Evolutionary conservation across 768 basidiomycete species (phyloP), one percentile per base, ranked within the genome.

Genomic region (Macrolepiota albuminosa): DNA sequence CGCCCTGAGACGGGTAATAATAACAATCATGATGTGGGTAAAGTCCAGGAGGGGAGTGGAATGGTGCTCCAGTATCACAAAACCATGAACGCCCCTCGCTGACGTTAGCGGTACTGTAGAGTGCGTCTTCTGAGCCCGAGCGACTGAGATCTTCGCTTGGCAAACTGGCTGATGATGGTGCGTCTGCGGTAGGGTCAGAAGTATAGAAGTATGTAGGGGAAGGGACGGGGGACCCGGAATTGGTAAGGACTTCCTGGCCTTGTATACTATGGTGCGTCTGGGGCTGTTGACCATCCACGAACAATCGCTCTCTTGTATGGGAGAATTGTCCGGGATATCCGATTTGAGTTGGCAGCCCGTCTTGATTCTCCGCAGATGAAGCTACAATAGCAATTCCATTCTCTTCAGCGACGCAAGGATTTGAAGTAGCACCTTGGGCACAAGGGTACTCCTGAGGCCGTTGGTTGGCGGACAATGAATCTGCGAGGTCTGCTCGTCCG

Each of bases 121-220:
- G 66, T 16, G 75, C 62, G 55, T 75, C 72, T 61, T 76, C 77
- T 50, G 52, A 29, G 5, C 33, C 34, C 3, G 50, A 33, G 46
- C n/a, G 61, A 16, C 33, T 48, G 21, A 29, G 16, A 49, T 52
- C n/a, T 21, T 60, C 57, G 29, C 37, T 46, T 11, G 61, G 34
- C 1, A 50, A 6, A 73, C 73, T 47, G 66, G 69, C 40, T 70
- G 74, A 13, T 48, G 73, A 13, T 46, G 74, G 70, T 43, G 70
- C 64, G 34, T 70, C 66, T n/a, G 69, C 63, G 33, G 66, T 68
- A 16, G 70, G 67, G 43, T 66, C 39, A 57, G 66, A 59, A 63
- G 69, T 70, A 53, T 78, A 78, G 52, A 78, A 77, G 57, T 66
- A 69, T 1, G 73, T 69, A 1, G 76, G 75, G 16, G 76, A 77